These are phyloP conservation scores for Cryptosporidium canis DNA, from an alignment of 169 alveolate genomes.

Conservation along the genomic window DNA sequence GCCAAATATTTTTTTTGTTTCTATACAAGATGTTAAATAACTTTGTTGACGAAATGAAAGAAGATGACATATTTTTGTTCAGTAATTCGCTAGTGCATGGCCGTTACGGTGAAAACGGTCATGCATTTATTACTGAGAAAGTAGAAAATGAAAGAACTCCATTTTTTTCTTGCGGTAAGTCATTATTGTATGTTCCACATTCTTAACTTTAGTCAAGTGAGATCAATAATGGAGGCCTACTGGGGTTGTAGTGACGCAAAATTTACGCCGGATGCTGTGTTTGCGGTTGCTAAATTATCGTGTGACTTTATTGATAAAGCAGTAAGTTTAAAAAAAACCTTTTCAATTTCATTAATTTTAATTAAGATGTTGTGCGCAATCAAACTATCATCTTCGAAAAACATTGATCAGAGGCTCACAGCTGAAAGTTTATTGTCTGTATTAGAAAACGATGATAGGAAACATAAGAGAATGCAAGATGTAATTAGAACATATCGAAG, in stretches of 20 bases:
- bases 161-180: conserved; percentile 29
- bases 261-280: conserved; percentile 27
- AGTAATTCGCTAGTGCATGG: not conserved
- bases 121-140: not conserved
- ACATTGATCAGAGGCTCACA: not conserved
- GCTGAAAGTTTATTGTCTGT: conserved; percentile 28
- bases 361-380: conserved; percentile 50
- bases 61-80: not conserved
- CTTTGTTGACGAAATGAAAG: conserved; percentile 27
- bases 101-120: conserved; percentile 5
- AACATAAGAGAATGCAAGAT: conserved; percentile 62
- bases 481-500: conserved; percentile 35
- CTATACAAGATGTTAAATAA: not conserved
- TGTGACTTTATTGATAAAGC: conserved; percentile 39
- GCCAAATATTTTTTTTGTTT: not conserved
- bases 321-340: conserved; percentile 22
- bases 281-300: conserved; percentile 33
- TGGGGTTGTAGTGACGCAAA: conserved; percentile 26
- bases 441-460: conserved; percentile 52
- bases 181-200: not conserved
- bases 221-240: conserved; percentile 43
- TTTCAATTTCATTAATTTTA: not conserved
- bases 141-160: not conserved
- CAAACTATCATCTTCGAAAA: conserved; percentile 31
- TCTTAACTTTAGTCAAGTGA: not conserved